phyloP scores from a whole-genome alignment of 2,329 filamentous ascomycete species.

The Hypoxylon sp. region DNA sequence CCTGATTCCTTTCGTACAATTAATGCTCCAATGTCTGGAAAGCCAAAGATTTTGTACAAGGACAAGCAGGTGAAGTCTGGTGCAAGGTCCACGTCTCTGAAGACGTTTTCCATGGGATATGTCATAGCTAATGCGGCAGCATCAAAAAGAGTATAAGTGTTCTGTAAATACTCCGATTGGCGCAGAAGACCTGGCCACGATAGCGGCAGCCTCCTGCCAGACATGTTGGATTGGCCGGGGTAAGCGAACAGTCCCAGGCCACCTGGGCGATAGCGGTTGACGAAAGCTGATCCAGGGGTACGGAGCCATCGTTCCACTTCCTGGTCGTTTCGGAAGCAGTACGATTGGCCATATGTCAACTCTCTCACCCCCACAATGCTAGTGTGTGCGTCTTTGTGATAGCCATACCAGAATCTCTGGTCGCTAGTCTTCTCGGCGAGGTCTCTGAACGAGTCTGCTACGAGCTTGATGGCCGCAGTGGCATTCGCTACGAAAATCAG shows the following conservation, averaged over 20 bases:
- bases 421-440: slow-evolving; percentile 63
- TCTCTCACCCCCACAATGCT: slow-evolving; percentile 79
- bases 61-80: slow-evolving; percentile 74
- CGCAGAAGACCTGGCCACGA: slow-evolving; percentile 65
- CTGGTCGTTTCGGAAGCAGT: slow-evolving; percentile 73
- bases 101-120: slow-evolving; percentile 65
- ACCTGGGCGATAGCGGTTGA: slow-evolving; percentile 47
- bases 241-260: slow-evolving; percentile 70
- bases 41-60: slow-evolving; percentile 78
- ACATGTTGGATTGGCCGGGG: slow-evolving; percentile 80
- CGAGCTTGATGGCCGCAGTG: slow-evolving; percentile 88
- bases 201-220: slow-evolving; percentile 73
- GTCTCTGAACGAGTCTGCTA: slow-evolving; percentile 69
- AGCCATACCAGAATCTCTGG: slow-evolving; percentile 69
- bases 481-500: slow-evolving; percentile 91
- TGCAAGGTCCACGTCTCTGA: slow-evolving; percentile 65
- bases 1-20: slow-evolving; percentile 70
- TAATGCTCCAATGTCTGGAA: slow-evolving; percentile 74
- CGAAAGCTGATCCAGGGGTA: slow-evolving; percentile 46
- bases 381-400: slow-evolving; percentile 74
- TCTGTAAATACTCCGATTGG: slow-evolving; percentile 53
- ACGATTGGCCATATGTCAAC: slow-evolving; percentile 66
- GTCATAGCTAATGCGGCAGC: slow-evolving; percentile 77
- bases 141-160: slow-evolving; percentile 71
- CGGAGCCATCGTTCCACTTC: slow-evolving; percentile 64